These are phyloP conservation scores for Pseudogymnoascus pannorum DNA, from an alignment of 2,329 filamentous ascomycete genomes.

Conservation along the genomic window DNA sequence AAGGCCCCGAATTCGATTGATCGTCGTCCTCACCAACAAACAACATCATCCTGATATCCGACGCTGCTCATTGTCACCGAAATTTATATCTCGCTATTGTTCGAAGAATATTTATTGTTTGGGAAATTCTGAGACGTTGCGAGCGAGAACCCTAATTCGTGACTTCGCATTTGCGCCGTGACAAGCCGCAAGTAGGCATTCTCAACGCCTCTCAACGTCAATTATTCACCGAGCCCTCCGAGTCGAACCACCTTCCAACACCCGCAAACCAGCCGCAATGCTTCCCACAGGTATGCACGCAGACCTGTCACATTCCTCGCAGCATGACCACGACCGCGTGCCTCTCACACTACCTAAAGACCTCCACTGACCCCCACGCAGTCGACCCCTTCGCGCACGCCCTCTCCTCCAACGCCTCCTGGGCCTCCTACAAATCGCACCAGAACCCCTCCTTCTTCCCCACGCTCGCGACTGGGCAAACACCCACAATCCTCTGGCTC, in stretches of 20 bases:
- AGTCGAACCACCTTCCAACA: background rate
- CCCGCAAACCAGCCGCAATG: background rate
- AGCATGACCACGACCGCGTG: background rate
- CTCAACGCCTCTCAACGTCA: constrained; percentile 10
- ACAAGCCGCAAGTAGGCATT: constrained; percentile 5
- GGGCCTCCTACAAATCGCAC: constrained; percentile 57
- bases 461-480: constrained; percentile 59
- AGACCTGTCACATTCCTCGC: background rate
- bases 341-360: background rate
- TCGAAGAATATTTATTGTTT: background rate
- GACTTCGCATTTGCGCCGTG: constrained; percentile 3
- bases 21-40: background rate
- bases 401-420: constrained; percentile 62
- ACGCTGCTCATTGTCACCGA: background rate
- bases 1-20: background rate
- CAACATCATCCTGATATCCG: background rate
- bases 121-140: background rate
- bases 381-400: constrained; percentile 55
- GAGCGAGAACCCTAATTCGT: background rate
- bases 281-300: constrained; percentile 8
- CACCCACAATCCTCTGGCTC: constrained; percentile 67
- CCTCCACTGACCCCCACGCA: constrained; percentile 17
- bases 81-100: background rate
- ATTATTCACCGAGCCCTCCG: background rate
- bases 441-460: constrained; percentile 66